Percentiles rank a stretch among this genome's conserved stretches.
Evolutionary conservation across 352 stramenopile genomes (phyloP).

Genomic region (Pythium folliculosum): DNA sequence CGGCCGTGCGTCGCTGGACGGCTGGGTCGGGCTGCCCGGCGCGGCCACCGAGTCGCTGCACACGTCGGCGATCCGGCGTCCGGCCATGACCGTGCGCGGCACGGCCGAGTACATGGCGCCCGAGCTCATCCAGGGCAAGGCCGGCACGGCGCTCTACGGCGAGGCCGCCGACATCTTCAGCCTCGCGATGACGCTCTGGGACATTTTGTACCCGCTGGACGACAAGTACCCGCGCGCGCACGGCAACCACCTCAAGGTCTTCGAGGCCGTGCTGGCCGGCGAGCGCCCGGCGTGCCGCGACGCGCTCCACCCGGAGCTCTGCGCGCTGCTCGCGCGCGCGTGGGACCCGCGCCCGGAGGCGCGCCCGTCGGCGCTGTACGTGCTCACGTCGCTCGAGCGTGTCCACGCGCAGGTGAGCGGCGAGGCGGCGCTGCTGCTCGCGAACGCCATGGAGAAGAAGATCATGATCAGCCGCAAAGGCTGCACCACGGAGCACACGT

Average conservation of each 20-base stretch:
- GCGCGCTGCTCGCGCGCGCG: slow-evolving; percentile 48
- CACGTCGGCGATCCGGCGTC: background rate
- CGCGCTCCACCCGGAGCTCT: slow-evolving; percentile 38
- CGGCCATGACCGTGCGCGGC: slow-evolving; percentile 71
- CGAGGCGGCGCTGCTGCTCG: slow-evolving; percentile 41
- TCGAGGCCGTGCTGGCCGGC: slow-evolving; percentile 62
- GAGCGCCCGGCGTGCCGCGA: slow-evolving; percentile 49
- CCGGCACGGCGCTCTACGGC: slow-evolving; percentile 63
- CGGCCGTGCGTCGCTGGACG: slow-evolving; percentile 2
- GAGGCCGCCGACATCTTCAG: slow-evolving; percentile 75
- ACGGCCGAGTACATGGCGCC: slow-evolving; percentile 84
- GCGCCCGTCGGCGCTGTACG: slow-evolving; percentile 50
- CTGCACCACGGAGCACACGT: slow-evolving; percentile 34
- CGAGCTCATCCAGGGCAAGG: slow-evolving; percentile 75
- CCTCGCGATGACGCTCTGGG: slow-evolving; percentile 79
- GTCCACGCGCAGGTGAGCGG: slow-evolving; percentile 50
- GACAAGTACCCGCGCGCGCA: slow-evolving; percentile 64
- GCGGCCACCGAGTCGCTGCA: background rate
- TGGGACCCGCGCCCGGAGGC: slow-evolving; percentile 54
- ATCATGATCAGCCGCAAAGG: slow-evolving; percentile 32
- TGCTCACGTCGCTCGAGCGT: slow-evolving; percentile 48
- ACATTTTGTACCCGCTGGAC: slow-evolving; percentile 60
- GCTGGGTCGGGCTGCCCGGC: slow-evolving; percentile 7
- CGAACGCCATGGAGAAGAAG: slow-evolving; percentile 37
- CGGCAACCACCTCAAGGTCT: slow-evolving; percentile 66